A percentile compares a stretch with the other conserved stretches of the same genome.
phyloP scores from a whole-genome alignment of 2,329 filamentous ascomycete genomes.

The Fusarium virguliforme region DNA sequence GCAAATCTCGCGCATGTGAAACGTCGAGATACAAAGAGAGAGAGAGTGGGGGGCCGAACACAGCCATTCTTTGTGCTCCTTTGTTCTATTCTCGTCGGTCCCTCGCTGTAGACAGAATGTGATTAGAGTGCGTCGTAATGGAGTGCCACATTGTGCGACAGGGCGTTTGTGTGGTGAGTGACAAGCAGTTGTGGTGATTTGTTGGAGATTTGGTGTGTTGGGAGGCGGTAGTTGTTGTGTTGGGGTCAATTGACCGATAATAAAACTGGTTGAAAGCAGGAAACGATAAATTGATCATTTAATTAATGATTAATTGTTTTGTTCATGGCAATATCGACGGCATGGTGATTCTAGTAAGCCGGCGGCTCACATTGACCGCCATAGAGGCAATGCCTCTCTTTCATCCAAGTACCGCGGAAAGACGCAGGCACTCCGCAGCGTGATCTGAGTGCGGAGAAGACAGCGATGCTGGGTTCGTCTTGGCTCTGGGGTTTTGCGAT shows the following conservation, averaged over 20 bases:
- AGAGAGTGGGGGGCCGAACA: constrained; percentile 26
- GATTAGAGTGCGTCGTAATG: constrained; percentile 37
- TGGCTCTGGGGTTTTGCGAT: constrained; percentile 9
- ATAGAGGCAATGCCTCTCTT: constrained; percentile 2
- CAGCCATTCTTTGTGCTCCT: constrained; percentile 25
- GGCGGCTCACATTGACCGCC: background rate
- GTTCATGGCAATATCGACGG: background rate
- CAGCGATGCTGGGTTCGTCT: constrained; percentile 1
- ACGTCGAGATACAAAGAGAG: constrained; percentile 20
- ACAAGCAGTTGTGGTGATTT: constrained; percentile 21
- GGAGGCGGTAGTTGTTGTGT: constrained; percentile 22
- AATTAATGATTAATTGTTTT: constrained; percentile 6
- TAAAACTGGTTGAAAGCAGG: constrained; percentile 12
- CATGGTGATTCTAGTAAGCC: background rate
- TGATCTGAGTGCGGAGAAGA: background rate
- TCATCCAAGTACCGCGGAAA: constrained; percentile 6
- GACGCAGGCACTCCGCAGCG: constrained; percentile 2
- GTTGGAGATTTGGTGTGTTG: constrained; percentile 20
- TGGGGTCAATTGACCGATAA: constrained; percentile 6
- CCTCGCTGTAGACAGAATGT: constrained; percentile 39
- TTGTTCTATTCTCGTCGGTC: constrained; percentile 38
- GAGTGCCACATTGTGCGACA: constrained; percentile 42
- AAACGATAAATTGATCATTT: constrained; percentile 17
- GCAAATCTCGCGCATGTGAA: constrained; percentile 37
- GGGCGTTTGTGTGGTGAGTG: constrained; percentile 29